Percentiles rank a stretch among this genome's conserved stretches.
phyloP scores from a whole-genome alignment of 495 filamentous ascomycete genomes.

The Aspergillus asperescens region DNA sequence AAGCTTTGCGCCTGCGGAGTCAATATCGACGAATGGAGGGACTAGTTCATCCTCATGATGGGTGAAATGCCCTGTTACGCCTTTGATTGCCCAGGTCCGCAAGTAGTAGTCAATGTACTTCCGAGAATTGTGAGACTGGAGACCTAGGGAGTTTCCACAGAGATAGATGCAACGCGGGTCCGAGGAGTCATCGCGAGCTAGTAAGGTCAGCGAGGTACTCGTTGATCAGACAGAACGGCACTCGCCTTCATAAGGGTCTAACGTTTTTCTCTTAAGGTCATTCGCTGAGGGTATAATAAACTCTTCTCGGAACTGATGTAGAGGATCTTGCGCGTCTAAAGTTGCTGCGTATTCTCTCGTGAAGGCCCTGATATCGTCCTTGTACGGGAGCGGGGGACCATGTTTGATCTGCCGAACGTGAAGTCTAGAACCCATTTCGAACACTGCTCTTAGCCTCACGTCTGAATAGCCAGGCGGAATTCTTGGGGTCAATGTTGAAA shows the following conservation, averaged over 20 bases:
- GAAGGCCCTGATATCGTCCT: slow-evolving; percentile 38
- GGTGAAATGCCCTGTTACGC: slow-evolving; percentile 90
- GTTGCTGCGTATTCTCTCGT: slow-evolving; percentile 53
- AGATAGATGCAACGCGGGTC: slow-evolving; percentile 67
- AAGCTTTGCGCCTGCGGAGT: slow-evolving; percentile 61
- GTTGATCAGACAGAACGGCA: slow-evolving; percentile 5
- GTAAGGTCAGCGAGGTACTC: neutral
- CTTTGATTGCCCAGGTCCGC: slow-evolving; percentile 82
- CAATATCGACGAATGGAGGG: slow-evolving; percentile 76
- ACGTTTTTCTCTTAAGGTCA: slow-evolving; percentile 63
- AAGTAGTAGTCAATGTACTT: slow-evolving; percentile 73
- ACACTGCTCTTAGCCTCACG: no score
- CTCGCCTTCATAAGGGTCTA: slow-evolving; percentile 41
- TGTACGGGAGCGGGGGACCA: slow-evolving; percentile 31
- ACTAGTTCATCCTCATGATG: slow-evolving; percentile 69
- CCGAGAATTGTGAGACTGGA: slow-evolving; percentile 72
- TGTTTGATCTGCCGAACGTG: slow-evolving; percentile 28
- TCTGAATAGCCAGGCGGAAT: neutral
- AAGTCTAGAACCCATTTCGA: slow-evolving; percentile 26
- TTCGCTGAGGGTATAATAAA: slow-evolving; percentile 81
- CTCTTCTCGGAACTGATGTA: slow-evolving; percentile 63
- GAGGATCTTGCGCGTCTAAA: slow-evolving; percentile 64
- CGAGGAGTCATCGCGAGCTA: slow-evolving; percentile 30
- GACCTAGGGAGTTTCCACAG: slow-evolving; percentile 93
- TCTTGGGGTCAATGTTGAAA: neutral